Evolutionary conservation across 2,329 filamentous ascomycete genomes (phyloP).

Genomic region (Xylariaceae sp.): DNA sequence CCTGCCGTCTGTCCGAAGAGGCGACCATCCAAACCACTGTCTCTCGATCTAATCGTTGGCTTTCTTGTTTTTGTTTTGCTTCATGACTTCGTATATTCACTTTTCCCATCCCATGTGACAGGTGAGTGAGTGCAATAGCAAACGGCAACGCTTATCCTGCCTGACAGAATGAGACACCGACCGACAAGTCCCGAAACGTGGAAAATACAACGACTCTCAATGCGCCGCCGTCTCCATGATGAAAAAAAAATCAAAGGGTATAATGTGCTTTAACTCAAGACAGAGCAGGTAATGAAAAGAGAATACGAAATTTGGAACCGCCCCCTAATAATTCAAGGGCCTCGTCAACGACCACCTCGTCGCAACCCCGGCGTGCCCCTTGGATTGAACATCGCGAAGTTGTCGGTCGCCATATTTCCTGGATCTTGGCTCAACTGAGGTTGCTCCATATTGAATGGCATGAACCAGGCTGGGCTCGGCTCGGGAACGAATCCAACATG

Average conservation of each 20-base stretch:
- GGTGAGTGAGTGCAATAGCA: constrained; percentile 1
- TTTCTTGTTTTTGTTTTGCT: neutral
- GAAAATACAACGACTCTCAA: constrained; percentile 9
- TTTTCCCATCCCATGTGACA: neutral
- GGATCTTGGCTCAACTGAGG: constrained; percentile 53
- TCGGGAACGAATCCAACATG: constrained; percentile 34
- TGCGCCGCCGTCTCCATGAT: constrained; percentile 6
- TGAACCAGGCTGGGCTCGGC: constrained; percentile 72
- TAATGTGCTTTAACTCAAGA: constrained; percentile 9
- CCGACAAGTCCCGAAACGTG: neutral
- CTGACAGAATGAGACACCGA: constrained; percentile 1
- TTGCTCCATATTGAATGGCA: constrained; percentile 87
- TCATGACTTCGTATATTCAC: neutral
- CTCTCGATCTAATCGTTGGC: neutral
- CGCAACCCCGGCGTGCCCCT: constrained; percentile 25
- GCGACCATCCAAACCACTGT: neutral
- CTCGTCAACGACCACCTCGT: constrained; percentile 25
- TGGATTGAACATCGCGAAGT: constrained; percentile 46
- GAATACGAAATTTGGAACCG: neutral
- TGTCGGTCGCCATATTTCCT: constrained; percentile 42
- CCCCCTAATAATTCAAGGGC: neutral
- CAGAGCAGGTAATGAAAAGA: neutral
- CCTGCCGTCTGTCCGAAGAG: too few relatives aligned
- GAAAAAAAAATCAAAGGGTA: constrained; percentile 11
- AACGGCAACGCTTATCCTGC: constrained; percentile 1